These are phyloP conservation scores for Chalaropsis thielavioides DNA, from an alignment of 2,329 filamentous ascomycete species.

Conservation along the genomic window DNA sequence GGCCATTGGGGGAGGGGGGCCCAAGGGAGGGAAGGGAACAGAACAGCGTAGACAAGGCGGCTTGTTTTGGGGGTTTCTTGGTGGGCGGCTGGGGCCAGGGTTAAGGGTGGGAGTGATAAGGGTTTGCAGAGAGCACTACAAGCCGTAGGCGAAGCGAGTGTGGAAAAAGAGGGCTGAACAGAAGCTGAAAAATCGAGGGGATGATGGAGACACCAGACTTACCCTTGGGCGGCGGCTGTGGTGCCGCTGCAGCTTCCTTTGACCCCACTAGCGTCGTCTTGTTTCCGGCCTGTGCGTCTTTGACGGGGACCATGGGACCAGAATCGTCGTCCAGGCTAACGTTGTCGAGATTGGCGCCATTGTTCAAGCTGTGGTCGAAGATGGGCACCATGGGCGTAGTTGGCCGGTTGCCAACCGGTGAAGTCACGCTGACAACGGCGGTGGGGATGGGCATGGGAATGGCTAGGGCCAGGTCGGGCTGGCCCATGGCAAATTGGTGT, in stretches of 20 bases:
- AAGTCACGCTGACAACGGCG: slow-evolving; percentile 14
- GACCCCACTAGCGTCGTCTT: not conserved
- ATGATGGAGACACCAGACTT: not conserved
- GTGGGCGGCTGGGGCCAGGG: not conserved
- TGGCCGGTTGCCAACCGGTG: slow-evolving; percentile 14
- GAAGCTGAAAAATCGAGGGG: not conserved
- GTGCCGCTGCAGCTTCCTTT: not conserved
- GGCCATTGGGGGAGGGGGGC: not conserved
- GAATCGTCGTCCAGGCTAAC: slow-evolving; percentile 53
- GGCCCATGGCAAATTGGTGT: slow-evolving; percentile 15
- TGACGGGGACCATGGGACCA: slow-evolving; percentile 12
- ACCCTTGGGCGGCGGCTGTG: slow-evolving; percentile 14
- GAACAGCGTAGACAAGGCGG: not conserved
- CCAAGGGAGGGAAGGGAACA: not conserved
- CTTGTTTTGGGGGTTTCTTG: not conserved
- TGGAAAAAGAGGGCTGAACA: not conserved
- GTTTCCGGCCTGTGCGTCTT: not conserved
- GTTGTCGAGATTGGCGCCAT: slow-evolving; percentile 38
- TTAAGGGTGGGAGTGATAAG: not conserved
- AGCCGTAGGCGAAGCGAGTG: not conserved
- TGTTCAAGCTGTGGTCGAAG: slow-evolving; percentile 30
- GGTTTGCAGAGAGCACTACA: not conserved
- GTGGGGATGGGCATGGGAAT: slow-evolving; percentile 17
- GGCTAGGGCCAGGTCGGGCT: slow-evolving; percentile 12
- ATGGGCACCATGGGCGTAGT: slow-evolving; percentile 17